A percentile compares a stretch with the other conserved stretches of the same genome.
These are phyloP conservation scores for Agrocybe praecox DNA, from an alignment of 768 basidiomycete genomes.

Conservation along the genomic window DNA sequence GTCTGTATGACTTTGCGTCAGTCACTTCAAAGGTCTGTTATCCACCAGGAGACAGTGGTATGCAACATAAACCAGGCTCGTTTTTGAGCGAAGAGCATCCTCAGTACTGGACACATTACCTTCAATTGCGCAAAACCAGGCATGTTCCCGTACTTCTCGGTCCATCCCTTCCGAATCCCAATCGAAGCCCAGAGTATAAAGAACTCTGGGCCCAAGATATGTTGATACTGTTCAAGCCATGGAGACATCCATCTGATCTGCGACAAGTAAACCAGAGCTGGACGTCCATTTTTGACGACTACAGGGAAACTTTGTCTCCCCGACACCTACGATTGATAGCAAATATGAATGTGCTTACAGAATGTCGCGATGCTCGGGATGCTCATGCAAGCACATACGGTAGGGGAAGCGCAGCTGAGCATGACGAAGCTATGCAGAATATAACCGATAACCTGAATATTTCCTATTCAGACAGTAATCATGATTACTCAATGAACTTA, in stretches of 20 bases:
- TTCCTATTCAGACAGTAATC: too few species aligned
- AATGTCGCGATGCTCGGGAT: slow-evolving; percentile 37
- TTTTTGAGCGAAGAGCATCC: not conserved
- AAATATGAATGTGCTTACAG: slow-evolving; percentile 46
- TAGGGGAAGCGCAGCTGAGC: not conserved
- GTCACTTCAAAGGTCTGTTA: not conserved
- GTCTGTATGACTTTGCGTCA: slow-evolving; percentile 5
- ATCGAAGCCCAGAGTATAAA: not conserved
- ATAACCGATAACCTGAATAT: too few species aligned
- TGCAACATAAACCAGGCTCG: not conserved
- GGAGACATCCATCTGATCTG: slow-evolving; percentile 23
- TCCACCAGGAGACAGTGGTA: too few species aligned
- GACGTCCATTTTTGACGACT: slow-evolving; percentile 29
- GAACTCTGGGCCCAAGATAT: slow-evolving; percentile 4
- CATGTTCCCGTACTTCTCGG: slow-evolving; percentile 2
- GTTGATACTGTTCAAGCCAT: slow-evolving; percentile 6
- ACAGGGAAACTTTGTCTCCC: slow-evolving; percentile 1
- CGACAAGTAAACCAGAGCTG: slow-evolving; percentile 19
- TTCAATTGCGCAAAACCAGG: not conserved
- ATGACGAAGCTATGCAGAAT: too few species aligned
- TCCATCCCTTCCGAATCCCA: not conserved
- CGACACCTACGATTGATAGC: slow-evolving; percentile 18
- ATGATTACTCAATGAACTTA: too few species aligned
- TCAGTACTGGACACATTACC: not conserved
- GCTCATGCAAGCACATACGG: too few species aligned